Conservation (phyloP, 352 stramenopile genomes). For the Phytophthora podocarpi region DNA sequence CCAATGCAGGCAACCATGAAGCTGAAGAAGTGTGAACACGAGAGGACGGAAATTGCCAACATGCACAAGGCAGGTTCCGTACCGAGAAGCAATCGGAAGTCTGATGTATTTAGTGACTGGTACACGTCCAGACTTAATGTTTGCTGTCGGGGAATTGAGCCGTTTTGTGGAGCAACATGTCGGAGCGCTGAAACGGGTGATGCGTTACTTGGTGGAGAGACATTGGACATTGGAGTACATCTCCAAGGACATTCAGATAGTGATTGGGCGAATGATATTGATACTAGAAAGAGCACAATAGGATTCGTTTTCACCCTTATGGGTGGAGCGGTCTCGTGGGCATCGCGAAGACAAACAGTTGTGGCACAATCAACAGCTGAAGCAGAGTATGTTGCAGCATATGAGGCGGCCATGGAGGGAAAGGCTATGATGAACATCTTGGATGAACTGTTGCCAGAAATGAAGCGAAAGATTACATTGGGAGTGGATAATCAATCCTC, state of each 20-base stretch:
- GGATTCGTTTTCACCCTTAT: constrained; percentile 4
- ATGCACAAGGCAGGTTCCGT: constrained; percentile 10
- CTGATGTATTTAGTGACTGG: constrained; percentile 28
- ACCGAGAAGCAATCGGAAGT: constrained; percentile 22
- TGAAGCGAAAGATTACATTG: background rate
- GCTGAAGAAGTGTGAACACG: constrained; percentile 1
- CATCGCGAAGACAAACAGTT: background rate
- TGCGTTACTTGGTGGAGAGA: background rate
- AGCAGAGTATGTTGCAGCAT: constrained; percentile 7
- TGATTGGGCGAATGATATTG: background rate
- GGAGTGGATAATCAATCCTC: constrained; percentile 10
- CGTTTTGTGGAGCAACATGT: constrained; percentile 1
- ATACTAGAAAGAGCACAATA: constrained; percentile 5
- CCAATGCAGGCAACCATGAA: constrained; percentile 1
- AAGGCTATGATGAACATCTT: constrained; percentile 3
- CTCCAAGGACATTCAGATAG: constrained; percentile 3
- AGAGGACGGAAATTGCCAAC: background rate
- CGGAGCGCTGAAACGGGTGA: background rate
- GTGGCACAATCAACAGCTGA: constrained; percentile 16
- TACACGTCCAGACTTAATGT: constrained; percentile 11
- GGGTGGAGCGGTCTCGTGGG: constrained; percentile 6
- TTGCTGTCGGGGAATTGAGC: constrained; percentile 4
- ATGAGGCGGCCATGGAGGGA: constrained; percentile 9
- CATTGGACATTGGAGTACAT: background rate
- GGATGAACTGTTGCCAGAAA: constrained; percentile 1